Evolutionary conservation across 176 grass and related monocot genomes (phyloP), one percentile per base, ranked within the genome.

Genomic region (Oryza meyeriana): DNA sequence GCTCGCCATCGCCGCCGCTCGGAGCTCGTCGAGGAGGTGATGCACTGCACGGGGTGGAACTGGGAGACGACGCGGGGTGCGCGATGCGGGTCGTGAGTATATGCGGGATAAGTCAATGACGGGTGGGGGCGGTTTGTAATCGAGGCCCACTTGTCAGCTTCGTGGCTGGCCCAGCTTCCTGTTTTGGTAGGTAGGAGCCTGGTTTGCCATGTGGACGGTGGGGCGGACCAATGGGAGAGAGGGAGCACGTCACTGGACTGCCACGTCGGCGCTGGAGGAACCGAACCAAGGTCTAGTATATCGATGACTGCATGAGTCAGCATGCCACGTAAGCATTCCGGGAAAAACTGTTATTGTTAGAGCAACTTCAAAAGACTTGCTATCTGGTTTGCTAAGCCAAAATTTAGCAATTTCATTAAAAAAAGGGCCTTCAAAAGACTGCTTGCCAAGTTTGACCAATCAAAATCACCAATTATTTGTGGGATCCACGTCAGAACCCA

Each of bases 1-100:
- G 79, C 67, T 86, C 67, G 83, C 79, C 82, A 82, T 92, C 79
- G 81, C 57, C 80, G 58, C 80, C 80, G 80, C 41, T 55, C 71
- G 45, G 42, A 55, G 32, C 50, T 68, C 82, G 61, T 76, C 45
- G 33, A 61, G 34, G 81, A 18, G 80, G 25, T 7, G 73, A 12
- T 42, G 71, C 6, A 36, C 35, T 35, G 78, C 27, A 14, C 42
- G 28, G 26, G 40, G 58, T 47, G 48, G 42, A 20, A 64, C 40
- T 33, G 44, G 39, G 33, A 61, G 44, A 81, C 12, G 27, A 36
- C 25, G 36, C 22, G 55, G 55, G 55, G 7, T 59, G 52, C 52
- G 52, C 52, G 52, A 57, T 55, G 52, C 20, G 52, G 20, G 52
- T 35, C 25, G 72, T n/a, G 59, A n/a, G 55, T 85, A 65, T 52